Conservation (phyloP, 768 basidiomycete species). For the Pleurotus giganteus region DNA sequence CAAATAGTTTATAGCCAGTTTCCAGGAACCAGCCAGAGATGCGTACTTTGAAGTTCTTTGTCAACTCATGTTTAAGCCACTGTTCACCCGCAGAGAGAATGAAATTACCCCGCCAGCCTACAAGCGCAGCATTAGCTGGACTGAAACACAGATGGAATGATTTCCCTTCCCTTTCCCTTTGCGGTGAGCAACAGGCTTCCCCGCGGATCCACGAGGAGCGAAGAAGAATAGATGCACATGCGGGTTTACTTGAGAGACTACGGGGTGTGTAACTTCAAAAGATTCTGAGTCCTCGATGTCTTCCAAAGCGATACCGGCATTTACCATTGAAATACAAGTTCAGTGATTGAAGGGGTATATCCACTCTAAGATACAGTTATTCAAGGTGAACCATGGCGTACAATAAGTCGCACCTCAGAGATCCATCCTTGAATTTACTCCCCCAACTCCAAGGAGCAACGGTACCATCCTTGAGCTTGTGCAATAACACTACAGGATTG, state of each 20-base stretch:
- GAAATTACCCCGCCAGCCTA: constrained; percentile 95
- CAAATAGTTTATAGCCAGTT: constrained; percentile 29
- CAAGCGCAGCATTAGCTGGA: neutral
- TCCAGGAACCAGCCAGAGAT: constrained; percentile 14
- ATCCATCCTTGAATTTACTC: constrained; percentile 91
- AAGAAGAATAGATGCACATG: constrained; percentile 96
- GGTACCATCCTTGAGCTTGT: constrained; percentile 77
- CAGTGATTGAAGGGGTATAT: constrained; percentile 88
- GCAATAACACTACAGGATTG: constrained; percentile 94
- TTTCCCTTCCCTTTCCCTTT: constrained; percentile 74
- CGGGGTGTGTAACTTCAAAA: constrained; percentile 76
- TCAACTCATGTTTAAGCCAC: constrained; percentile 91
- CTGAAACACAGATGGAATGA: neutral
- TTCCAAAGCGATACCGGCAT: neutral
- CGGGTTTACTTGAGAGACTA: constrained; percentile 93
- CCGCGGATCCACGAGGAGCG: constrained; percentile 83
- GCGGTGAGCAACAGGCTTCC: constrained; percentile 91
- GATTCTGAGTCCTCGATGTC: constrained; percentile 6
- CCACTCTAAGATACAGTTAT: constrained; percentile 58
- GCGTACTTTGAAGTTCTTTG: constrained; percentile 89
- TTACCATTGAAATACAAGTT: constrained; percentile 88
- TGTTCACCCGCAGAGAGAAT: constrained; percentile 90
- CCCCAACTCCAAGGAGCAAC: constrained; percentile 95
- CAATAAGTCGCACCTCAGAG: constrained; percentile 55
- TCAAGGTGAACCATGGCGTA: constrained; percentile 12